Conservation (phyloP, 805 yeast species). For the Candida sonorensis region DNA sequence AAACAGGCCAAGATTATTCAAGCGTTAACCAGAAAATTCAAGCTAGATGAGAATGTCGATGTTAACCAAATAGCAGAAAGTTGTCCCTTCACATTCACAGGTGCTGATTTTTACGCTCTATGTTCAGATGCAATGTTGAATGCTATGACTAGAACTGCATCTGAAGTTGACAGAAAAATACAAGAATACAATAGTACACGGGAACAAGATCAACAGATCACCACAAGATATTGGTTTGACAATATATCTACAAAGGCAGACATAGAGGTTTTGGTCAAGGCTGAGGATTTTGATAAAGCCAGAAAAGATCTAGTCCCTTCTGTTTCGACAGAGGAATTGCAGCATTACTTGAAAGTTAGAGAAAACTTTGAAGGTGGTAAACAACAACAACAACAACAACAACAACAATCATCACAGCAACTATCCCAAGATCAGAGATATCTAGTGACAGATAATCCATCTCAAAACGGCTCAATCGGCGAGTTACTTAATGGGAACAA, state of each 20-base stretch:
- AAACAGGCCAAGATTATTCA: slow-evolving; percentile 80
- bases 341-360: slow-evolving; percentile 75
- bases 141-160: slow-evolving; percentile 90
- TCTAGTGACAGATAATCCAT: no score
- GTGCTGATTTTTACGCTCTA: slow-evolving; percentile 96
- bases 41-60: slow-evolving; percentile 52
- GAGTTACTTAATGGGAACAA: slow-evolving; percentile 1
- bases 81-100: slow-evolving; percentile 90
- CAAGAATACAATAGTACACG: slow-evolving; percentile 37
- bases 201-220: slow-evolving; percentile 36
- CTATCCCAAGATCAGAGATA: no score
- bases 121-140: slow-evolving; percentile 94
- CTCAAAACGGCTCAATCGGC: no score
- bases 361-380: slow-evolving; percentile 73
- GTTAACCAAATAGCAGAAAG: slow-evolving; percentile 50
- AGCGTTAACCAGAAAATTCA: slow-evolving; percentile 83
- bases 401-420: no score
- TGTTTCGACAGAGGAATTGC: slow-evolving; percentile 80
- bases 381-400: slow-evolving; percentile 13
- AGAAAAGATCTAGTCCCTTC: slow-evolving; percentile 68
- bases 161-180: slow-evolving; percentile 62
- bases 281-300: slow-evolving; percentile 75
- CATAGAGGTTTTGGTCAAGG: slow-evolving; percentile 56
- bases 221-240: slow-evolving; percentile 88
- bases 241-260: slow-evolving; percentile 65